Evolutionary conservation across 176 grass and related monocot species (phyloP), one percentile per base, ranked within the genome.

Genomic region (Elymus sibiricus): DNA sequence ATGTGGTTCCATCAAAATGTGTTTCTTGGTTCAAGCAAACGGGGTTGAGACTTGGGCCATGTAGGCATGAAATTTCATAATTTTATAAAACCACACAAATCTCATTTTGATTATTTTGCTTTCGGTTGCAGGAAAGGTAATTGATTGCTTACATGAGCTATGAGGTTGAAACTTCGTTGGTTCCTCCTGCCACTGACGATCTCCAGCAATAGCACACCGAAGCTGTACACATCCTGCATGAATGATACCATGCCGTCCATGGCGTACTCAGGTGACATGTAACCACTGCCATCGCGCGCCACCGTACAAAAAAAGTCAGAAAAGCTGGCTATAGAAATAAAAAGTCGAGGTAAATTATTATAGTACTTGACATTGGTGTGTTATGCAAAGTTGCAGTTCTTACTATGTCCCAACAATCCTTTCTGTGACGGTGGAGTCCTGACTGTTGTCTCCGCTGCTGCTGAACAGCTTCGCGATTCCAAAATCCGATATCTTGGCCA

Each of bases 141-240:
- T 44, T 34, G 65, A 60, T n/a, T 72, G 16, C 66, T 56, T 80
- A 89, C 88, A 16, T 81, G 62, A 15, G 88, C 83, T 46, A 89
- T 89, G 21, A 81, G 88, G 40, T 80, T 75, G 67, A 80, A 89
- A 4, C 32, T 16, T 5, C 21, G 15, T 0, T 76, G 88, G 77
- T 89, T 89, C 46, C 37, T 85, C 28, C 19, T 58, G 69, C 82
- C 82, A 47, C 82, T 84, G 32, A 94, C 59, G 29, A 97, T 93
- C 68, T 97, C 95, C 29, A 97, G 86, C n/a, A 94, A 31, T 3
- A 93, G 55, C 11, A 95, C 62, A 34, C 95, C 92, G 63, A 91
- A 97, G 72, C 91, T 91, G 77, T 97, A 95, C 75, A 97, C 95
- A 76, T 95, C 90, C 67, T 85, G 88, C 88, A 85, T 89, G 83